Evolutionary conservation across 2,329 filamentous ascomycete species (phyloP), one percentile per base, ranked within the genome.

Genomic region (Eurotiales sp.): DNA sequence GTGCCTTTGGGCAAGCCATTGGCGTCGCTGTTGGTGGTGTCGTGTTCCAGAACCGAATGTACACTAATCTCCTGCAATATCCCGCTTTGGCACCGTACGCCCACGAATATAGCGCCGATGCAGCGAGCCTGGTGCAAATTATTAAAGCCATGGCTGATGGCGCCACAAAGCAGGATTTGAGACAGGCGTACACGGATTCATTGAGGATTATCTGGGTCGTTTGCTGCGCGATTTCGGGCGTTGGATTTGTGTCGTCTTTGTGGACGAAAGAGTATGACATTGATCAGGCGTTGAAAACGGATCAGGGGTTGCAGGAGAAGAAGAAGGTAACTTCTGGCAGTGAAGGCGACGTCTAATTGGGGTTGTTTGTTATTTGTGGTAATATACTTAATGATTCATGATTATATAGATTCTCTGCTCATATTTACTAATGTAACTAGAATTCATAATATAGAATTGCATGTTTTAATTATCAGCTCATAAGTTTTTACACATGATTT

Each of bases 11-110:
- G 0, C 83, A 87, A 62, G 75, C 80, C 0, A 67, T 87, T 8
- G 85, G 85, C 21, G 81, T 88, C 2, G 83, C 85, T 2, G 74
- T 87, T 46, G 81, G 82, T 2, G 84, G 85, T 3, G 82, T 85
- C 27, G 77, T 86, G 48, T 88, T 88, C 69, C 84, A 88, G 65
- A 88, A 87, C 57, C 74, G 45, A 27, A 51, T 56, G 46, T 42
- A 47, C 10, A 17, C 36, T 12, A 52, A 52, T 25, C 21, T 52
- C 12, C 36, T 44, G 12, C 70, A 64, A 2, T 76, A 76, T 41
- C 71, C 78, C 0, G 65, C 69, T 19, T 74, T 83, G 46, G 77
- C 76, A 1, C 64, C 66, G 6, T 65, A 72, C 51, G 79, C 79
- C 0, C 63, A 56, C 2, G 70, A 72, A 43, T 81, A 81, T 61